Conservation (phyloP, 441 rosid genomes). For the Francoa sonchifolia region DNA sequence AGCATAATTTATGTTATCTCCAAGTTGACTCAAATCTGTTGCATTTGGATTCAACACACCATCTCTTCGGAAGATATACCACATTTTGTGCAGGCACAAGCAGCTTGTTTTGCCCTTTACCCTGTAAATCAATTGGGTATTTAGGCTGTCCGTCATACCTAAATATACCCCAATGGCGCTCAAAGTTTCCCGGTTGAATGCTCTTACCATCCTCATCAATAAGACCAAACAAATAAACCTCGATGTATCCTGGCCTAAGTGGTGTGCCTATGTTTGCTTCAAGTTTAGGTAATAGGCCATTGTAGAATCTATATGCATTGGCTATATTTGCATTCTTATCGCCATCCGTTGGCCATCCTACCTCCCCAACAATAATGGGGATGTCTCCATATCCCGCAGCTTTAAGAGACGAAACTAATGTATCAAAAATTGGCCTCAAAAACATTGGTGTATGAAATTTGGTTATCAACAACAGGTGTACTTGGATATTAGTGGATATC, state of each 20-base stretch:
- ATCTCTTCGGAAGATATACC: constrained; percentile 36
- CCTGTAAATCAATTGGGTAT: constrained; percentile 45
- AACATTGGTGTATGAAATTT: constrained; percentile 58
- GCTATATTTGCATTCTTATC: constrained; percentile 53
- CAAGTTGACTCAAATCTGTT: constrained; percentile 45
- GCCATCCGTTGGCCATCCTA: constrained; percentile 95
- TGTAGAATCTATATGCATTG: constrained; percentile 61
- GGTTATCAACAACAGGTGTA: constrained; percentile 35
- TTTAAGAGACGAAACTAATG: constrained; percentile 54
- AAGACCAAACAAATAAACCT: constrained; percentile 64
- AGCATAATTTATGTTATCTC: constrained; percentile 50
- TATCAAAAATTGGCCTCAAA: constrained; percentile 85
- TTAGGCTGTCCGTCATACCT: constrained; percentile 79
- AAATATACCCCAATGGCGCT: constrained; percentile 95
- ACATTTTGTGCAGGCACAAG: constrained; percentile 49
- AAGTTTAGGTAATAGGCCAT: constrained; percentile 57
- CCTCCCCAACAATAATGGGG: constrained; percentile 77
- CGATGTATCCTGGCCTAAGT: constrained; percentile 50
- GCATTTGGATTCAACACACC: constrained; percentile 79
- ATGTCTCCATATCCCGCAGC: constrained; percentile 42
- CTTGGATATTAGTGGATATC: too few relatives aligned
- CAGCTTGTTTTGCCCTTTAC: constrained; percentile 50
- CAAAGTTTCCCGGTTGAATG: constrained; percentile 69
- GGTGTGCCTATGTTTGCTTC: constrained; percentile 63
- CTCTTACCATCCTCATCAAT: constrained; percentile 90